Evolutionary conservation across 2,329 filamentous ascomycete species (phyloP), one percentile per base, ranked within the genome.

Genomic region (Colletotrichum plurivorum): DNA sequence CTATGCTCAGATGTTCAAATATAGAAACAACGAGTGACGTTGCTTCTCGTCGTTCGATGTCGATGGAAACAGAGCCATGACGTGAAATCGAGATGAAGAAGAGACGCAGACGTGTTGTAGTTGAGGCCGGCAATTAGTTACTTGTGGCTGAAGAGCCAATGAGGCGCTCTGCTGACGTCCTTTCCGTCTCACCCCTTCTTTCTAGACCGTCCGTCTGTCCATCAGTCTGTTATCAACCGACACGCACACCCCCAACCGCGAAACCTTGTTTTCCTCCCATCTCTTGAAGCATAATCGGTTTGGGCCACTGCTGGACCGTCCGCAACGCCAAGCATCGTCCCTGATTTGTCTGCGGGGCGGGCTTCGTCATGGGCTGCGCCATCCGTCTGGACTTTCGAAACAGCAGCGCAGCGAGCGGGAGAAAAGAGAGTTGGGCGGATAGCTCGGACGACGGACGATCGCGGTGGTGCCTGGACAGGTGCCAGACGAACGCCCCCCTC

Each of bases 211-310:
- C 41, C 6, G 31, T 36, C 31, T 36, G 8, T 36, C 41, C 4
- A 5, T 43, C 12, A 3, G 39, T 43, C 13, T 43, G 46, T 43
- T 36, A 22, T 41, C 48, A 27, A 25, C 53, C 46, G 43, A 41
- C 52, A 36, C 36, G 18, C 43, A 57, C 31, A 43, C 39, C 43
- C 43, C 12, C 20, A 25, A 18, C 13, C 49, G 31, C 60, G 36
- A 68, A 68, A 68, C 60, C 53, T 68, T 64, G 53, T 55, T 69
- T 69, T 46, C 48, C 46, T 55, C 66, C 49, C 51, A 60, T 59
- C 41, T 66, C 61, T 54, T 66, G 61, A 60, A 66, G 66, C 66
- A 69, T 66, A 60, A 20, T 43, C 36, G 61, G 66, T 66, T 69
- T 69, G 49, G 61, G 62, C 15, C 54, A 20, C 3, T 31, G 54